Percentiles rank a stretch among this genome's conserved stretches.
Evolutionary conservation across 2,329 filamentous ascomycete species (phyloP).

Genomic region (Pyrenophora seminiperda): DNA sequence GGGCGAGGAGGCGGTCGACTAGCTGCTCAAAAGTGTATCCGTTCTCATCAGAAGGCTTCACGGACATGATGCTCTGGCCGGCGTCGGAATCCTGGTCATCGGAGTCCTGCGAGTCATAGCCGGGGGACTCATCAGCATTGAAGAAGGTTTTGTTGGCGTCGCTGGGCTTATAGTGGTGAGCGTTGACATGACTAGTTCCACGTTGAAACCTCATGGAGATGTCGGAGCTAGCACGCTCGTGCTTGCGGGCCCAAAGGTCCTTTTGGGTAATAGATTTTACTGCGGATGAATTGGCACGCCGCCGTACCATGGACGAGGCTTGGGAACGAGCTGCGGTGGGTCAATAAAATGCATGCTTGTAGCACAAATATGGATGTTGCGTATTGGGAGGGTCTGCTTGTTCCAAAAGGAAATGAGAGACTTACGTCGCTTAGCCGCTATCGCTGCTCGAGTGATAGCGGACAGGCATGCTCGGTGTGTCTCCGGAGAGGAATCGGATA

Average conservation of each 20-base stretch:
- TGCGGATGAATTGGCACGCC: slow-evolving; percentile 53
- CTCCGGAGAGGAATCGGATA: slow-evolving; percentile 71
- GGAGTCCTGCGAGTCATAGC: slow-evolving; percentile 67
- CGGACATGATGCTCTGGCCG: slow-evolving; percentile 48
- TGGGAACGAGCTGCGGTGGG: slow-evolving; percentile 37
- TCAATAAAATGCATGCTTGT: slow-evolving; percentile 23
- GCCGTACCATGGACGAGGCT: slow-evolving; percentile 45
- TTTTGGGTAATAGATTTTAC: slow-evolving; percentile 49
- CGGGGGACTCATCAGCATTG: slow-evolving; percentile 72
- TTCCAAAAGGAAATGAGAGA: slow-evolving; percentile 27
- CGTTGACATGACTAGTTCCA: slow-evolving; percentile 36
- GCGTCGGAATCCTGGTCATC: slow-evolving; percentile 71
- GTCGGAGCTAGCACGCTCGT: slow-evolving; percentile 56
- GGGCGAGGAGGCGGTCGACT: slow-evolving; percentile 82
- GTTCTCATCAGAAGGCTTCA: slow-evolving; percentile 61
- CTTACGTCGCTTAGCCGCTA: slow-evolving; percentile 72
- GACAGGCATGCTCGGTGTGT: slow-evolving; percentile 77
- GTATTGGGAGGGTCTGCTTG: neutral
- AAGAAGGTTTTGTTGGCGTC: slow-evolving; percentile 63
- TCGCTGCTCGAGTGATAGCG: slow-evolving; percentile 72
- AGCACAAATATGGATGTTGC: neutral
- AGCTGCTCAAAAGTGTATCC: slow-evolving; percentile 60
- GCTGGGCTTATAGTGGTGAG: slow-evolving; percentile 44
- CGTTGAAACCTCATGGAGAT: slow-evolving; percentile 47
- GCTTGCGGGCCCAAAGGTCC: slow-evolving; percentile 46